Conservation (phyloP, 306 rosid species). For the Inga oerstediana region DNA sequence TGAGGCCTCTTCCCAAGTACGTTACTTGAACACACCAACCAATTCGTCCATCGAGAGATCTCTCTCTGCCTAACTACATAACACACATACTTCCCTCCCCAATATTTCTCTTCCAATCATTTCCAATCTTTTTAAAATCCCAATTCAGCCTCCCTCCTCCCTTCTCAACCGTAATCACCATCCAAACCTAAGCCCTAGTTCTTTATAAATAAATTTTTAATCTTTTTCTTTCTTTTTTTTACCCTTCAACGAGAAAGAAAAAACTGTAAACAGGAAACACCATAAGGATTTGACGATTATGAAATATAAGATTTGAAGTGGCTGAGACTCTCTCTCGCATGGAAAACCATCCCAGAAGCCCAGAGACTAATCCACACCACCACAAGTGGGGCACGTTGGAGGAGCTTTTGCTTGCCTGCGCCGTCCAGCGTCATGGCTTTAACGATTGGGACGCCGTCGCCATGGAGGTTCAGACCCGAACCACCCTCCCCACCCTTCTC, state of each 20-base stretch:
- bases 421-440: conserved; percentile 79
- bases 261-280: not conserved
- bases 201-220: not conserved
- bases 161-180: not conserved
- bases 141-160: not conserved
- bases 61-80: not conserved
- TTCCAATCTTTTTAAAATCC: not conserved
- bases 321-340: not conserved
- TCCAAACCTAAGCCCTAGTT: not conserved
- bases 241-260: not conserved
- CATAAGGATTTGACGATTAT: not conserved
- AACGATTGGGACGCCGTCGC: conserved; percentile 74
- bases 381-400: conserved; percentile 74
- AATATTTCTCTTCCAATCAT: conserved; percentile 2
- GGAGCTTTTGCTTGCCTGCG: conserved; percentile 67
- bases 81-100: not conserved
- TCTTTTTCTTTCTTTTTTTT: not conserved
- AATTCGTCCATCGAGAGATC: not conserved
- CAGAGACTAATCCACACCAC: not conserved
- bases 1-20: not conserved
- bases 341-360: conserved; percentile 14
- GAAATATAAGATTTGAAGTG: not conserved
- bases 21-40: not conserved
- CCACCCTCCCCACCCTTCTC: conserved; percentile 56
- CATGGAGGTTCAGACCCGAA: conserved; percentile 63